Base-by-base conservation (phyloP, 805 yeast genomes). In the Kuraishia floccosa region DNA sequence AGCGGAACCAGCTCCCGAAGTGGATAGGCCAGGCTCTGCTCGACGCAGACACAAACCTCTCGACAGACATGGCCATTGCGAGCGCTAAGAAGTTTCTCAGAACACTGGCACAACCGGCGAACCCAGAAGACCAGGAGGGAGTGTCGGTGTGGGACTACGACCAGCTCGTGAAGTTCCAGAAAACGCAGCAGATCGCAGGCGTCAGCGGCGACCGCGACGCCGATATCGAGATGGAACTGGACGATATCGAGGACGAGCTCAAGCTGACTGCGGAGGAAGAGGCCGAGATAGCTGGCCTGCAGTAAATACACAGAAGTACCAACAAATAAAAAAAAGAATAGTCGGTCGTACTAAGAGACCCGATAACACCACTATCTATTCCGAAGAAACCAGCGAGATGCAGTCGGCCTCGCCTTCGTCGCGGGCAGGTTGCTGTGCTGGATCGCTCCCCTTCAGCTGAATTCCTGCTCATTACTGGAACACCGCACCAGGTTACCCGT, bases 51-150 rank as follows among this genome's bases (percentile, higher is more conserved):
- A 70, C 81, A 2, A 89, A 87, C 45, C 59, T 89, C 31, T 85
- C 96, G 0, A 91, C 96, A 0, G 99, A 91, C 57, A 89, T 91
- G 96, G 96, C 97, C 0, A 66, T 91, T 32, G 94, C 97, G 0
- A 76, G 81, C 35, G 94, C 97, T 1, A 87, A 84, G 52, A 87
- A 85, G 55, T 91, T 91, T 49, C 62, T 91, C 50, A 64, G 97
- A 43, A 78, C 86, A 2, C 73, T 87, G 71, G 97, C 98, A 0
- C 99, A 91, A 53, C 97, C 97, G 0, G 64, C 83, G 1, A 75
- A 86, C 49, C 80, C 83, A 2, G 76, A 79, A 38, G 96, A 89
- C 49, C 93, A 82, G 51, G 94, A 86, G 44, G 96, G 96, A 32
- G 79, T 87, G 3, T 80, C 94, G 6, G 94, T 91, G 11, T 89